Percentiles rank a stretch among this genome's conserved stretches.
These are phyloP conservation scores for Oryza nivara DNA, from an alignment of 176 grass and related monocot species.

Conservation along the genomic window DNA sequence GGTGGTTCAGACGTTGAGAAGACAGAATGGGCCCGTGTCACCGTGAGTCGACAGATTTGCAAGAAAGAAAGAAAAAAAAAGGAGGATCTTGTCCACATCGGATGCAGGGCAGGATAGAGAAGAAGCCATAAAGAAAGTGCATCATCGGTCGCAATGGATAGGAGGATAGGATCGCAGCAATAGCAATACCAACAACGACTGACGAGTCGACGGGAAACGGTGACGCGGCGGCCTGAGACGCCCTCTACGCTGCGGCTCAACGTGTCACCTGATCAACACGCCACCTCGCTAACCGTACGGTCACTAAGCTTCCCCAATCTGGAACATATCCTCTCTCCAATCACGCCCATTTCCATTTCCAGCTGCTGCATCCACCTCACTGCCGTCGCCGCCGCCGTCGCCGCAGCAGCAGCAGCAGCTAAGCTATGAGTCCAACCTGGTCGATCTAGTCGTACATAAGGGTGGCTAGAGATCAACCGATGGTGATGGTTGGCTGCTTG, in stretches of 20 bases:
- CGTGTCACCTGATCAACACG: not conserved
- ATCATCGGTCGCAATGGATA: not conserved
- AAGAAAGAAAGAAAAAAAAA: no score
- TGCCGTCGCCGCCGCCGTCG: no score
- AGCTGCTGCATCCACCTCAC: not conserved
- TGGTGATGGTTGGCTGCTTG: constrained; percentile 24
- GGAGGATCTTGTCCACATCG: no score
- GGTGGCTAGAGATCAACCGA: not conserved
- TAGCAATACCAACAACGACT: not conserved
- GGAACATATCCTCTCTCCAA: not conserved
- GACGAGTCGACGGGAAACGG: not conserved
- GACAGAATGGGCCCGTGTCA: no score
- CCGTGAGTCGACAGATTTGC: no score
- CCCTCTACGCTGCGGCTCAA: not conserved
- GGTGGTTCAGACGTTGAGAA: no score
- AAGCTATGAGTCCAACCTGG: no score
- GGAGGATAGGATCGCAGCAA: not conserved
- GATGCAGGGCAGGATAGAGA: no score
- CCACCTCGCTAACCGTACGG: not conserved
- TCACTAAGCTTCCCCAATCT: not conserved
- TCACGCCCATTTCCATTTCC: not conserved
- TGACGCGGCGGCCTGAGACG: not conserved
- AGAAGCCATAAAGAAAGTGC: not conserved
- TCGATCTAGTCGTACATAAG: no score
- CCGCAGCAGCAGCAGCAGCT: no score